These are phyloP conservation scores for Immersiella caudata DNA, from an alignment of 495 filamentous ascomycete species.

Conservation along the genomic window DNA sequence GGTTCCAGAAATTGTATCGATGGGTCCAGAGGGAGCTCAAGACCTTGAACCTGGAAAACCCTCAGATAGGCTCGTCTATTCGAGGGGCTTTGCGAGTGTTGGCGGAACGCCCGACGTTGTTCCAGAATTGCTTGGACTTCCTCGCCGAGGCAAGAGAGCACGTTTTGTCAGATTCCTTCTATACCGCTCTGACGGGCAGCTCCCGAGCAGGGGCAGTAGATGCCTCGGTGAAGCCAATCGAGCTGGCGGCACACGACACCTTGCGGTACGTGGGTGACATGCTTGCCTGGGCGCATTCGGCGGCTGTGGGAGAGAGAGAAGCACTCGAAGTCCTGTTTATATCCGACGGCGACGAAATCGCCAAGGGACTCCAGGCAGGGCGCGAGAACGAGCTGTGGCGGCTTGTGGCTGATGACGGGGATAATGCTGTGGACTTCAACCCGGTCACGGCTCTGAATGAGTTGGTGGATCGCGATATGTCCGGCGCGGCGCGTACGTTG, in stretches of 20 bases:
- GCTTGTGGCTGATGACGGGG: constrained; percentile 58
- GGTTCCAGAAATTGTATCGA: constrained; percentile 91
- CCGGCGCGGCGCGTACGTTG: constrained; percentile 73
- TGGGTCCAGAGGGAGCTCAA: constrained; percentile 97
- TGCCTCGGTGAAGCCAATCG: constrained; percentile 80
- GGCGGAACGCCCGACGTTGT: constrained; percentile 85
- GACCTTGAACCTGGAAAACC: constrained; percentile 88
- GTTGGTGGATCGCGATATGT: constrained; percentile 83
- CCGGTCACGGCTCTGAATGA: constrained; percentile 82
- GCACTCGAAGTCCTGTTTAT: constrained; percentile 90
- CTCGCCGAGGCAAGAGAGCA: constrained; percentile 91
- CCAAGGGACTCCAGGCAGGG: constrained; percentile 80
- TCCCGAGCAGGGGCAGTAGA: constrained; percentile 47
- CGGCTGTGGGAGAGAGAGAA: constrained; percentile 90
- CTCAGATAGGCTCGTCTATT: constrained; percentile 85
- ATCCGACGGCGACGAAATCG: constrained; percentile 87
- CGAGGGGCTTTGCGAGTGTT: constrained; percentile 83
- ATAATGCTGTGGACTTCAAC: constrained; percentile 67
- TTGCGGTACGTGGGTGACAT: constrained; percentile 95
- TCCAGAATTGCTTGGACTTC: constrained; percentile 91
- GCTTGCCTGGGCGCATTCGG: constrained; percentile 95
- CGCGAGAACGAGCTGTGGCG: constrained; percentile 88
- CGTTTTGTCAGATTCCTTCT: constrained; percentile 86
- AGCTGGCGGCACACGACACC: constrained; percentile 88
- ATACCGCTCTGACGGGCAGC: constrained; percentile 82